Evolutionary conservation across 78 protist species (phyloP), one percentile per base, ranked within the genome.

Genomic region (Anaeramoeba flamelloides): DNA sequence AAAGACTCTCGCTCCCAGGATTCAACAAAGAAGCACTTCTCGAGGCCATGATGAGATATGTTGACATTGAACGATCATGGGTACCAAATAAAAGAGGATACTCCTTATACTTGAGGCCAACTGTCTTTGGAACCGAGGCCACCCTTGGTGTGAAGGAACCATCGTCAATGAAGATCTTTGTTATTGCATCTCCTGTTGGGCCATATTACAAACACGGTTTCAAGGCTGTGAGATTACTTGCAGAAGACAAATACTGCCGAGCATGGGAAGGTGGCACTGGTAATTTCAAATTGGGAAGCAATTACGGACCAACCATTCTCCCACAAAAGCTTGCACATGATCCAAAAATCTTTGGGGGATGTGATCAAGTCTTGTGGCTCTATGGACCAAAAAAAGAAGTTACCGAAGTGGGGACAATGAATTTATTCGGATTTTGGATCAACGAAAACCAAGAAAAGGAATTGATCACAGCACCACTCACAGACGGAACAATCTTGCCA

Each of bases 401-500:
- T 81, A 92, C 97, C 26, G 99, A 97, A 84, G 98, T 97, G 39
- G 98, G 99, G 26, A 88, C 98, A n/a, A 94, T 95, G 98, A 95
- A 95, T 88, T 39, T 93, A 83, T 88, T 97, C 78, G 78, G 90
- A 41, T 33, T 87, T 78, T 89, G 91, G 92, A 89, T 83, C 79
- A 90, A 91, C 80, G 82, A 86, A 76, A 79, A 85, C 26, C 34
- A 17, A 26, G 82, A 87, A 64, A 2, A 64, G 1, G 94, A 91
- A 39, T 53, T 53, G 69, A 53, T 53, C 17, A 53, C 69, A 26
- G 69, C 69, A 26, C 17, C 69, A 26, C 69, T 53, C 17, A 86
- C 83, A 36, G 89, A 88, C 79, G 99, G 96, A 39, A 89, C 94
- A 36, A 93, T 96, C 65, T 87, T 96, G 2, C 97, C 95, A 3